Evolutionary conservation across 2,329 filamentous ascomycete species (phyloP).

Genomic region (Dryadomyces quercivorus): DNA sequence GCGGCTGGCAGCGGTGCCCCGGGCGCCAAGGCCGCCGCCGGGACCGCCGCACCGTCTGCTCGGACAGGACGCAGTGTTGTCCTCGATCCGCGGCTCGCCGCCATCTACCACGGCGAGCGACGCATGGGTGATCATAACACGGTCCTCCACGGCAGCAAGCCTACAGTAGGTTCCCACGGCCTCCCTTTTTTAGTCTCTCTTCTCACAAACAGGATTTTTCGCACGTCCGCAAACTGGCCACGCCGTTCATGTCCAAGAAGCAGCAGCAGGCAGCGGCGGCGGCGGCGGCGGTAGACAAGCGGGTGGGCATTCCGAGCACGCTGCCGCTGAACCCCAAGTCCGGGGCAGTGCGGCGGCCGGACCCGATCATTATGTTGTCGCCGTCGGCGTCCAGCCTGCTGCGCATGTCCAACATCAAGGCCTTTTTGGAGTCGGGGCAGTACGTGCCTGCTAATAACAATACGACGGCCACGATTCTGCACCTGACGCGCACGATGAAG

Average conservation of each 20-base stretch:
- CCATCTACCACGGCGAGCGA: conserved; percentile 85
- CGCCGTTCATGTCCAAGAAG: conserved; percentile 59
- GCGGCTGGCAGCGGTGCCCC: conserved; percentile 16
- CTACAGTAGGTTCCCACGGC: conserved; percentile 48
- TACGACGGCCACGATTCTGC: conserved; percentile 66
- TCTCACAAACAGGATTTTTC: conserved; percentile 67
- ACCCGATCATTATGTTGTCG: conserved; percentile 94
- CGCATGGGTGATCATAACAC: conserved; percentile 89
- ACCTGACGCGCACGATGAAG: conserved; percentile 68
- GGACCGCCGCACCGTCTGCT: conserved; percentile 20
- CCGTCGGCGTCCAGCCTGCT: conserved; percentile 90
- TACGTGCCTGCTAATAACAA: conserved; percentile 67
- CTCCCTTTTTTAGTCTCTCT: neutral
- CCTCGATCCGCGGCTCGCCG: conserved; percentile 63
- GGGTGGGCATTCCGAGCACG: conserved; percentile 18
- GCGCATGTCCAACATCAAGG: conserved; percentile 89
- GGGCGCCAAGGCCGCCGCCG: conserved; percentile 21
- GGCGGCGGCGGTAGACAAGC: conserved; percentile 22
- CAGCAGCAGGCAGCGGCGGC: conserved; percentile 24
- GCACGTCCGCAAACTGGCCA: conserved; percentile 76
- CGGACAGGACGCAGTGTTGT: conserved; percentile 27
- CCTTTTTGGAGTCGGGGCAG: conserved; percentile 75
- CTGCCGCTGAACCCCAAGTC: conserved; percentile 40
- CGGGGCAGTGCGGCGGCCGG: conserved; percentile 37
- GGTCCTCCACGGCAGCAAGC: conserved; percentile 74